A percentile compares a stretch with the other conserved stretches of the same genome.
Evolutionary conservation across 208 protist genomes (phyloP).

Genomic region (Trypanosoma vivax): DNA sequence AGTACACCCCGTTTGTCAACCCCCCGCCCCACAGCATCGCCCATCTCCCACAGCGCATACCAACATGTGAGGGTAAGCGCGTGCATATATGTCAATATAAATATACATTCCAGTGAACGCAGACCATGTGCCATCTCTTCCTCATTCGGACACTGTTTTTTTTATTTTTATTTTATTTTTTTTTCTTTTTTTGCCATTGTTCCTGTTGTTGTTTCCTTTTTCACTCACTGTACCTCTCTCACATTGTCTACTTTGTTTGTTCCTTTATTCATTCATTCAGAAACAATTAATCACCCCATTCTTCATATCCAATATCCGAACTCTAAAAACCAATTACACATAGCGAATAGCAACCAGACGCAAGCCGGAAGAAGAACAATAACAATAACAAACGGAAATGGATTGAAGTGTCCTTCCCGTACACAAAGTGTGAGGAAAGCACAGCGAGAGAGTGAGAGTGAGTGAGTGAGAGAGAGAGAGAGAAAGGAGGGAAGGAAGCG

Average conservation of each 20-base stretch:
- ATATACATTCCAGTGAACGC: background rate
- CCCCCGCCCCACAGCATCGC: too few relatives aligned
- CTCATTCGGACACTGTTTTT: constrained; percentile 3
- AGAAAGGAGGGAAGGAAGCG: background rate
- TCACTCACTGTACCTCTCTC: background rate
- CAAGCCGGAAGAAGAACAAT: background rate
- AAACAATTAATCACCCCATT: too few relatives aligned
- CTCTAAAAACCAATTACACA: too few relatives aligned
- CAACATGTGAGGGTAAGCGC: too few relatives aligned
- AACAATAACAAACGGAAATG: background rate
- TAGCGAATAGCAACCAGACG: too few relatives aligned
- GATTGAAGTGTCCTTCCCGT: background rate
- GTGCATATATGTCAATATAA: too few relatives aligned
- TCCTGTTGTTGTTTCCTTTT: background rate
- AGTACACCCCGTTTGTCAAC: too few relatives aligned
- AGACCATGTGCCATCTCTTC: constrained; percentile 9
- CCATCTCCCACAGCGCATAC: too few relatives aligned
- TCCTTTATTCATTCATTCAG: too few relatives aligned
- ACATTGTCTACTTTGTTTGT: too few relatives aligned
- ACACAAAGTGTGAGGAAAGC: background rate
- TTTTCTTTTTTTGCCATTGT: background rate
- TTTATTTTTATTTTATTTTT: background rate
- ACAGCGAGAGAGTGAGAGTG: background rate
- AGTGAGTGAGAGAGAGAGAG: background rate
- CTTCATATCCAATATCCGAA: too few relatives aligned